Evolutionary conservation across 2,329 filamentous ascomycete genomes (phyloP).

Genomic region (Paracoccidioides brasiliensis): DNA sequence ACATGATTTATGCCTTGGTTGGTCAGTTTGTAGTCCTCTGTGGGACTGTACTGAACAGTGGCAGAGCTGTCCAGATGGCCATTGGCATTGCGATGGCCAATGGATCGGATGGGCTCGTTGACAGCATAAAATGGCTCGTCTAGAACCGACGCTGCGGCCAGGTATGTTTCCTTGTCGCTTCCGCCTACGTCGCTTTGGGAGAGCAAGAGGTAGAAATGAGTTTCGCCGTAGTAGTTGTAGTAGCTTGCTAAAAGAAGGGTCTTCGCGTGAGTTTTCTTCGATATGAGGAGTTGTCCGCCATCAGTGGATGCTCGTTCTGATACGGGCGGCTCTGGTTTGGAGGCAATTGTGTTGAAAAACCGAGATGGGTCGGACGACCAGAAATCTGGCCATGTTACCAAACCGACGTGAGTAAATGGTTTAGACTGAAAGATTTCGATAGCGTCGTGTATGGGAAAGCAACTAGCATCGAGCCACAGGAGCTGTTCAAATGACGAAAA

Average conservation of each 20-base stretch:
- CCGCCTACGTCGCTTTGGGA: constrained; percentile 36
- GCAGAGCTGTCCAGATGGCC: constrained; percentile 24
- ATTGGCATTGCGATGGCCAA: constrained; percentile 17
- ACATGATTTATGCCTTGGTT: constrained; percentile 17
- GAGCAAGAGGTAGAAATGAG: constrained; percentile 34
- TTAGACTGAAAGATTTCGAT: constrained; percentile 29
- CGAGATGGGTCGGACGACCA: constrained; percentile 30
- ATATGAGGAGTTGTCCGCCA: constrained; percentile 34
- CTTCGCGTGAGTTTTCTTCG: constrained; percentile 29
- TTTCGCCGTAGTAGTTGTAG: constrained; percentile 37
- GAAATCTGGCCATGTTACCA: constrained; percentile 39
- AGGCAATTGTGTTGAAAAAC: constrained; percentile 28
- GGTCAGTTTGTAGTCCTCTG: constrained; percentile 18
- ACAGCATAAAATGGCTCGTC: constrained; percentile 32
- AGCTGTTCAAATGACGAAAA: constrained; percentile 39
- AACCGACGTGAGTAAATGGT: constrained; percentile 29
- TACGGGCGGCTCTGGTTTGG: constrained; percentile 15
- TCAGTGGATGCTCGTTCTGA: constrained; percentile 25
- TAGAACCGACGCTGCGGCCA: constrained; percentile 31
- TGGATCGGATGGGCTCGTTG: constrained; percentile 22
- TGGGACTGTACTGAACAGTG: constrained; percentile 27
- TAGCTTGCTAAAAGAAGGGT: constrained; percentile 36
- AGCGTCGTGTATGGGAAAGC: constrained; percentile 32
- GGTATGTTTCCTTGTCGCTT: constrained; percentile 41
- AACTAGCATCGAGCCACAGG: constrained; percentile 38